These are phyloP conservation scores for Gastrodia elata DNA, from an alignment of 106 monocot genomes.

Conservation along the genomic window DNA sequence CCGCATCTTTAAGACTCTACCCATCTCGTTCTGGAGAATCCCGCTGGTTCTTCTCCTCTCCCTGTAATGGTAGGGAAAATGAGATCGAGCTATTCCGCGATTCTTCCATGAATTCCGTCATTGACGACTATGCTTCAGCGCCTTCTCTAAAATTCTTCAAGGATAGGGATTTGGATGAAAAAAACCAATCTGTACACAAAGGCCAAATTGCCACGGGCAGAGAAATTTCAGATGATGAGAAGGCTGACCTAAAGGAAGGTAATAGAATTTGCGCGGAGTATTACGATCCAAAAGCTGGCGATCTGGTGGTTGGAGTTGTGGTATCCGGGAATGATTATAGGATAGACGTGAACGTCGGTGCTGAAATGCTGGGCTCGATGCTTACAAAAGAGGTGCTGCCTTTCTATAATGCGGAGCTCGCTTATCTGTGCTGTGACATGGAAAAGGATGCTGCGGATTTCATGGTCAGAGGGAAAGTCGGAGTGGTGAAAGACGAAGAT, in stretches of 20 bases:
- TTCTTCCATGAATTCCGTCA: slow-evolving; percentile 6
- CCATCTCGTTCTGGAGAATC: not conserved
- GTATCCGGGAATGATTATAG: slow-evolving; percentile 75
- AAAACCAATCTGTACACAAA: not conserved
- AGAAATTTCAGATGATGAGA: not conserved
- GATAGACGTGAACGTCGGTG: slow-evolving; percentile 75
- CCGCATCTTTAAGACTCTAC: not conserved
- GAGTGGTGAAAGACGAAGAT: slow-evolving; percentile 70
- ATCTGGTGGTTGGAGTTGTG: slow-evolving; percentile 64
- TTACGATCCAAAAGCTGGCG: slow-evolving; percentile 69
- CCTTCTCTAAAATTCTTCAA: slow-evolving; percentile 58
- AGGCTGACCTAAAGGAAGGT: not conserved
- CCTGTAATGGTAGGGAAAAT: not conserved
- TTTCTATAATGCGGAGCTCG: slow-evolving; percentile 43
- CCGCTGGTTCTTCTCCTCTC: slow-evolving; percentile 8
- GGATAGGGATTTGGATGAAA: slow-evolving; percentile 6
- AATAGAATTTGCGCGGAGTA: slow-evolving; percentile 29
- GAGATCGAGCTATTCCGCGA: slow-evolving; percentile 18
- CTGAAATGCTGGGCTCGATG: slow-evolving; percentile 72
- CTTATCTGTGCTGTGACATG: slow-evolving; percentile 47
- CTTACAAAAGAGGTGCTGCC: slow-evolving; percentile 82
- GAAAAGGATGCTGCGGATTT: slow-evolving; percentile 28
- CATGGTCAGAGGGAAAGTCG: slow-evolving; percentile 36
- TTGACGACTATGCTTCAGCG: slow-evolving; percentile 34
- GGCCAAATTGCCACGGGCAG: not conserved